Evolutionary conservation across 2,329 filamentous ascomycete species (phyloP).

Genomic region (Neopestalotiopsis rosae): DNA sequence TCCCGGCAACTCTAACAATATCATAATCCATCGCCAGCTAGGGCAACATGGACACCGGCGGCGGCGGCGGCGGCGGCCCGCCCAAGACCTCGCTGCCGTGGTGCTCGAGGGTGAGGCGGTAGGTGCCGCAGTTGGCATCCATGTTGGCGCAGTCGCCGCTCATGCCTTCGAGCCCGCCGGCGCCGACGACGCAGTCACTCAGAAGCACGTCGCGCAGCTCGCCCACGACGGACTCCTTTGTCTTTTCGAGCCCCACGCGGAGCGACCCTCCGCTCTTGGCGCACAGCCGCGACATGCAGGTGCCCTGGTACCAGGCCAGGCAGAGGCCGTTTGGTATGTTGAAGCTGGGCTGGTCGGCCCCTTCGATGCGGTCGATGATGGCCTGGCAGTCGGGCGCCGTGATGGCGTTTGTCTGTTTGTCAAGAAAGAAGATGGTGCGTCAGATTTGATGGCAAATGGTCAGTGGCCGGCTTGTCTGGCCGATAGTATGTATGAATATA

Average conservation of each 20-base stretch:
- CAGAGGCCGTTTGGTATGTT: constrained; percentile 17
- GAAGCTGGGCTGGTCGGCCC: neutral
- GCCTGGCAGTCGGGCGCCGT: constrained; percentile 17
- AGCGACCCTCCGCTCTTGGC: neutral
- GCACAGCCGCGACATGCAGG: constrained; percentile 21
- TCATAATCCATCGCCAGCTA: neutral
- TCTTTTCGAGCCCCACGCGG: constrained; percentile 10
- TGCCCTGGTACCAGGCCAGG: constrained; percentile 17
- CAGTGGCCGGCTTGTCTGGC: neutral
- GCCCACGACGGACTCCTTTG: constrained; percentile 12
- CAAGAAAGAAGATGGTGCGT: neutral
- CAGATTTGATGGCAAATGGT: neutral
- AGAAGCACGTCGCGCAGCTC: constrained; percentile 14
- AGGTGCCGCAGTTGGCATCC: constrained; percentile 16
- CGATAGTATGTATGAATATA: neutral
- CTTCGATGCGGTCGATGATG: constrained; percentile 14
- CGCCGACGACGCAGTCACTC: constrained; percentile 6
- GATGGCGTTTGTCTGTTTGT: constrained; percentile 11
- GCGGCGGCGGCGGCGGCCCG: neutral
- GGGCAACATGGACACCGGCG: neutral
- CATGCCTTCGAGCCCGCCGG: constrained; percentile 14
- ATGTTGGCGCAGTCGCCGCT: constrained; percentile 19
- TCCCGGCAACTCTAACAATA: neutral
- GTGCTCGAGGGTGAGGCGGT: constrained; percentile 19
- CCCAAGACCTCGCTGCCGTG: constrained; percentile 5